phyloP scores from a whole-genome alignment of 768 basidiomycete genomes.

The Coprinellus micaceus region DNA sequence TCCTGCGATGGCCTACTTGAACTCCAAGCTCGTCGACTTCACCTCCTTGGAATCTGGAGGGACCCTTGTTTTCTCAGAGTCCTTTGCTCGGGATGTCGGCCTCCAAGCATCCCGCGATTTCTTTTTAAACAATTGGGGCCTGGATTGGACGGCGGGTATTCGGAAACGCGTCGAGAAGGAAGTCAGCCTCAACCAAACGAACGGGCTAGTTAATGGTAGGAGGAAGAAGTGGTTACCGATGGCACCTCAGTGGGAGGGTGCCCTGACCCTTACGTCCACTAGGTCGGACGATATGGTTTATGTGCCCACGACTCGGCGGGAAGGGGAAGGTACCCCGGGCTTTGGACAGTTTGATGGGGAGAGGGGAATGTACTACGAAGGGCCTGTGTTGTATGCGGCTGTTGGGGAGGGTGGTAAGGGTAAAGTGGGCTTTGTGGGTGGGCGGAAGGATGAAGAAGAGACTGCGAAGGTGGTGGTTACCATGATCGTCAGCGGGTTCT shows the following conservation, averaged over 20 bases:
- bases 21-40: constrained; percentile 30
- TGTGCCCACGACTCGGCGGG: constrained; percentile 14
- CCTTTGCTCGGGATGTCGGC: constrained; percentile 20
- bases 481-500: neutral
- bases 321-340: neutral
- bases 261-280: constrained; percentile 14
- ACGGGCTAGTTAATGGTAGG: constrained; percentile 6
- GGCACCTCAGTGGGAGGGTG: neutral
- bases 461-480: neutral
- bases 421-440: constrained; percentile 22
- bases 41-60: constrained; percentile 34
- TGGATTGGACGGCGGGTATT: constrained; percentile 29
- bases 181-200: constrained; percentile 14
- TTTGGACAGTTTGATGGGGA: constrained; percentile 18
- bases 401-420: constrained; percentile 27
- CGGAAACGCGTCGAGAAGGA: constrained; percentile 12
- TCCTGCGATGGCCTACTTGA: constrained; percentile 21
- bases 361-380: constrained; percentile 14
- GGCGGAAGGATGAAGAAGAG: neutral
- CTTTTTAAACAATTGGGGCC: constrained; percentile 28
- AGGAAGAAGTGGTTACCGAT: neutral
- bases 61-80: constrained; percentile 29
- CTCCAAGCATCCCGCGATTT: constrained; percentile 18
- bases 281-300: constrained; percentile 24
- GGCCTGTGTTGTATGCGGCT: constrained; percentile 23